Conservation (phyloP, 2,329 filamentous ascomycete species). For the Truncatella angustata region DNA sequence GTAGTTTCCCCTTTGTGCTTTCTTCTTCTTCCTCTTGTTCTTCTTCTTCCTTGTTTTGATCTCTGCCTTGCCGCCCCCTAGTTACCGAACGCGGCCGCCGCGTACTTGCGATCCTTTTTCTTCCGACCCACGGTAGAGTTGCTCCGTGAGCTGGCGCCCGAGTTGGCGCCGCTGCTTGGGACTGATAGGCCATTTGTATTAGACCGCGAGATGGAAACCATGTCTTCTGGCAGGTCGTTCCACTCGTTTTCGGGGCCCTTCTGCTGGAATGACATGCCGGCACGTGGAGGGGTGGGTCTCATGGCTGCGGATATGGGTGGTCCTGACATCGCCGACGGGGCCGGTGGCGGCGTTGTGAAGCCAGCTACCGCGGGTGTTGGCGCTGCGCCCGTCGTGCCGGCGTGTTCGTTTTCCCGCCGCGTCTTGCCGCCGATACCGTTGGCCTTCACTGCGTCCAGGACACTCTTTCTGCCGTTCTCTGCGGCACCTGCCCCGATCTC, state of each 20-base stretch:
- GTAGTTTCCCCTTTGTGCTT: too few relatives aligned
- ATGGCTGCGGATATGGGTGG: constrained; percentile 15
- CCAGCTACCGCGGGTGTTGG: neutral
- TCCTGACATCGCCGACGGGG: constrained; percentile 3
- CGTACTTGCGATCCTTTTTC: constrained; percentile 61
- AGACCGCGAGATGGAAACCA: constrained; percentile 30
- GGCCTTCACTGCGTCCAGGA: constrained; percentile 11
- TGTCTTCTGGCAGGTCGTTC: constrained; percentile 64
- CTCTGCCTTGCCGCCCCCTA: too few relatives aligned
- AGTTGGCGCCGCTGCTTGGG: constrained; percentile 30
- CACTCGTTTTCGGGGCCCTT: constrained; percentile 59
- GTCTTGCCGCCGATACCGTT: constrained; percentile 4
- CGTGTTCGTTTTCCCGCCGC: neutral
- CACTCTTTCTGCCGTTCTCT: constrained; percentile 9
- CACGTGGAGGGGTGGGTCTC: constrained; percentile 25
- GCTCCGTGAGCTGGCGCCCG: constrained; percentile 52
- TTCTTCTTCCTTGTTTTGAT: too few relatives aligned
- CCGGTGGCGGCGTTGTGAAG: constrained; percentile 14
- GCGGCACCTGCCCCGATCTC: constrained; percentile 31
- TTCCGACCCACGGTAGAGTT: constrained; percentile 48
- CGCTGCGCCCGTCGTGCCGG: constrained; percentile 5
- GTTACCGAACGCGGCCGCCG: constrained; percentile 58
- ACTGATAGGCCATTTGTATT: constrained; percentile 14
- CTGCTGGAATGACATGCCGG: constrained; percentile 56
- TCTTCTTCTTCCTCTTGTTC: too few relatives aligned